Base-by-base conservation (phyloP, 2,329 filamentous ascomycete genomes). In the Botrytis tulipae region DNA sequence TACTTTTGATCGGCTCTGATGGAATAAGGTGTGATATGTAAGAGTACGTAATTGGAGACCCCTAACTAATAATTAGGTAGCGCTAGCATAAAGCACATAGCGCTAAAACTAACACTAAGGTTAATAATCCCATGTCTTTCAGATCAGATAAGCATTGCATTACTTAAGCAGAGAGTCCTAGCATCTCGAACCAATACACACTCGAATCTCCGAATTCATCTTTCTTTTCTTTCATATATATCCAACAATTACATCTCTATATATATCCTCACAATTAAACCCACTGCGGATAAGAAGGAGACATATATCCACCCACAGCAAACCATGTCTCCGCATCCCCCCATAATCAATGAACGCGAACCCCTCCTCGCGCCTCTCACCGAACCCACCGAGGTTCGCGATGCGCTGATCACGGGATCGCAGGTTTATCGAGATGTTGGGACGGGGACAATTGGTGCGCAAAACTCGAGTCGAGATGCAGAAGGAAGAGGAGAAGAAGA, bases 371-470 rank as follows among this genome's bases (percentile, higher is more conserved):
- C 66, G 35, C 48, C 66, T n/a, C 66, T 42, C 48, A 68, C 48
- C 35, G 48, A 68, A 22, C 37, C 48, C 3, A 57, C 48, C 1
- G 25, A 42, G 16, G 25, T 68, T 29, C 18, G n/a, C 18, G 37
- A 68, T 42, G 25, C 66, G 10, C n/a, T 57, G 48, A 68, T 68
- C 66, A 68, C 66, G 66, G 48, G 66, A 68, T 68, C 48, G 9
- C 61, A 42, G 14, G 22, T 20, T 2, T 42, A 25, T 40, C 16
- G 0, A 68, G 35, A n/a, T 29, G 14, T 57, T 57, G 51, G n/a
- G 16, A 9, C 3, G 8, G 20, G 20, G 44, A 20, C 42, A 44
- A 20, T 44, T 20, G 16, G 42, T 25, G 20, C 46, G 46, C 3
- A 48, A 4, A 25, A 48, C 20, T 4, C 37, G 20, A 29, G 29